Conservation (phyloP, 2,329 filamentous ascomycete species). For the Ascochyta koolunga region DNA sequence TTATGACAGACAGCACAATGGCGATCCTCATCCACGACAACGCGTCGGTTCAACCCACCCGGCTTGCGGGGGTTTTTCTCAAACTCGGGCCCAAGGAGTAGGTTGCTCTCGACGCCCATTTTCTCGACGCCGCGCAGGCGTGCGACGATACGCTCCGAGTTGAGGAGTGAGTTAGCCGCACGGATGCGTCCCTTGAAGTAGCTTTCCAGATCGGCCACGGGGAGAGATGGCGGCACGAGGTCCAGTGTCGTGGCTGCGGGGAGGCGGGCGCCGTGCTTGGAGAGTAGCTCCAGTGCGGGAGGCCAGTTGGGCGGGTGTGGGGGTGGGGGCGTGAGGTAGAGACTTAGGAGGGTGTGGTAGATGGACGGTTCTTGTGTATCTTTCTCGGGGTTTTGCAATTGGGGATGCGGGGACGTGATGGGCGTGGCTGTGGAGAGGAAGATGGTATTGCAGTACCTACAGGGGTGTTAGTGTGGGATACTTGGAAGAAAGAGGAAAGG, state of each 20-base stretch:
- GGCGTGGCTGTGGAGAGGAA: conserved; percentile 61
- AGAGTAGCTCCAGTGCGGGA: conserved; percentile 86
- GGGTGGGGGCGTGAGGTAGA: conserved; percentile 83
- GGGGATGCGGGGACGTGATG: conserved; percentile 42
- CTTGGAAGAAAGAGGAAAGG: not conserved
- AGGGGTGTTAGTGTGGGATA: conserved; percentile 48
- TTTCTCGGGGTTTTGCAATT: conserved; percentile 25
- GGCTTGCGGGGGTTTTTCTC: conserved; percentile 58
- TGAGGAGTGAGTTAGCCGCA: conserved; percentile 79
- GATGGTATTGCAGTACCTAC: conserved; percentile 78
- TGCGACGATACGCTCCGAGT: conserved; percentile 78
- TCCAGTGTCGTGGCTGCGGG: conserved; percentile 85
- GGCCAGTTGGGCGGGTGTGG: conserved; percentile 74
- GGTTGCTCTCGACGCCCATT: conserved; percentile 73
- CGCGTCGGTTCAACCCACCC: conserved; percentile 67
- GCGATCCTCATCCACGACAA: conserved; percentile 84
- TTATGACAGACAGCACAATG: conserved; percentile 95
- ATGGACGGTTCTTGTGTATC: conserved; percentile 74
- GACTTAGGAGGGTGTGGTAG: conserved; percentile 86
- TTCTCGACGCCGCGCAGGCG: conserved; percentile 79
- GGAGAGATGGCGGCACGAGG: conserved; percentile 80
- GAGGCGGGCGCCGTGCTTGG: conserved; percentile 87
- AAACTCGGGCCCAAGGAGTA: conserved; percentile 74
- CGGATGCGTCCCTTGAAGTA: conserved; percentile 94
- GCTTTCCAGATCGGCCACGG: conserved; percentile 78